Conservation (phyloP, 176 grass and related monocot genomes). For the Metroxylon sagu region DNA sequence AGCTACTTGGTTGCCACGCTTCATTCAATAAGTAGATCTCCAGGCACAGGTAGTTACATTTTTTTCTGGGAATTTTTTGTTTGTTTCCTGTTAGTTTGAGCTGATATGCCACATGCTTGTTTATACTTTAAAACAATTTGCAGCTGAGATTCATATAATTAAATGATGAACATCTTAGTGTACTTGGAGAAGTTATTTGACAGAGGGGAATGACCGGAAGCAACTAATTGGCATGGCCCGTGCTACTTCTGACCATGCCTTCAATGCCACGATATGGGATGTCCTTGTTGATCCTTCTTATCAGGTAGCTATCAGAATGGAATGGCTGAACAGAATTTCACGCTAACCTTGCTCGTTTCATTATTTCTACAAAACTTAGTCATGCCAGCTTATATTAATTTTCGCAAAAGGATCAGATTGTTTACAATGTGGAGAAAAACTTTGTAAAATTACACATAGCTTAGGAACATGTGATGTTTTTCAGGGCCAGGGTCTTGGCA, state of each 20-base stretch:
- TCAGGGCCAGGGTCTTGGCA: slow-evolving; percentile 94
- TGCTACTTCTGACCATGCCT: slow-evolving; percentile 95
- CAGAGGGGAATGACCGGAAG: slow-evolving; percentile 74
- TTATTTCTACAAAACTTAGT: too few species aligned
- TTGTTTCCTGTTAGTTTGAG: not conserved
- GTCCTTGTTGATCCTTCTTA: slow-evolving; percentile 96
- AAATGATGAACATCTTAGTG: slow-evolving; percentile 84
- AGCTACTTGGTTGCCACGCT: slow-evolving; percentile 86
- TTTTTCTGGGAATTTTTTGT: not conserved
- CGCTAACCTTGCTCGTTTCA: too few species aligned
- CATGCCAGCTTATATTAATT: too few species aligned
- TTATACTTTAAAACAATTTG: slow-evolving; percentile 9
- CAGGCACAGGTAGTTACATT: slow-evolving; percentile 30
- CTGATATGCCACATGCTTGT: not conserved
- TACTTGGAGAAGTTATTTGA: slow-evolving; percentile 98
- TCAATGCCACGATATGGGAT: slow-evolving; percentile 99
- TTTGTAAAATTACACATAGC: too few species aligned
- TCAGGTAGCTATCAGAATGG: slow-evolving; percentile 33
- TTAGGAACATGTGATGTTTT: not conserved
- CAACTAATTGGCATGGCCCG: slow-evolving; percentile 89
- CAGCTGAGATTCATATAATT: slow-evolving; percentile 54
- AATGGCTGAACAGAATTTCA: not conserved
- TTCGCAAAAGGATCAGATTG: too few species aligned
- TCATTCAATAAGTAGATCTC: slow-evolving; percentile 55
- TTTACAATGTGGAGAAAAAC: too few species aligned